Conservation (phyloP, 1,139 yeast genomes). For the Yamadazyma jaroonii region DNA sequence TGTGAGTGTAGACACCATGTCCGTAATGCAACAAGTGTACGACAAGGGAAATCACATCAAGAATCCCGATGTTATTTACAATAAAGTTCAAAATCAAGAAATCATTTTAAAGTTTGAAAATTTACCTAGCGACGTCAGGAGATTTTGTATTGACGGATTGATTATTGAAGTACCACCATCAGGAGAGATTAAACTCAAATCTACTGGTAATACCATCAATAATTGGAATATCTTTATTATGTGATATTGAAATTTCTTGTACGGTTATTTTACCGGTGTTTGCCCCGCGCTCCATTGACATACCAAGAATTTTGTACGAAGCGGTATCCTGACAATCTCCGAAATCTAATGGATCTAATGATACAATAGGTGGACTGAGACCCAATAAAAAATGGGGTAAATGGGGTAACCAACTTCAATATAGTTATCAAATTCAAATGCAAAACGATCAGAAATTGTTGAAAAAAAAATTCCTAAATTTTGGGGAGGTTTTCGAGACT, state of each 20-base stretch:
- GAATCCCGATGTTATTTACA: slow-evolving; percentile 44
- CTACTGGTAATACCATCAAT: slow-evolving; percentile 17
- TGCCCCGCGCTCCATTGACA: neutral
- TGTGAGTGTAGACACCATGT: slow-evolving; percentile 43
- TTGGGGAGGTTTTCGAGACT: too few species aligned
- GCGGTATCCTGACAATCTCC: too few species aligned
- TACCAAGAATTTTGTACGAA: neutral
- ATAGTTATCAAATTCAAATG: too few species aligned
- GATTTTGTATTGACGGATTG: slow-evolving; percentile 58
- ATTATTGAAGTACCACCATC: slow-evolving; percentile 29
- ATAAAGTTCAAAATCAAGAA: slow-evolving; percentile 25
- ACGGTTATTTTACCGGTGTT: neutral
- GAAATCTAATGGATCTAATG: too few species aligned
- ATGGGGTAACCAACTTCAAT: too few species aligned
- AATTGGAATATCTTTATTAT: slow-evolving; percentile 20
- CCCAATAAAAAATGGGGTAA: too few species aligned
- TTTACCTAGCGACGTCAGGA: slow-evolving; percentile 19
- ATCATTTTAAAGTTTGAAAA: slow-evolving; percentile 25
- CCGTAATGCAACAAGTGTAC: slow-evolving; percentile 60
- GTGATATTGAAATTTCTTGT: neutral
- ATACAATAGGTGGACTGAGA: too few species aligned
- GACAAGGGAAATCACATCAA: slow-evolving; percentile 35
- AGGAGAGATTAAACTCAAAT: slow-evolving; percentile 14
- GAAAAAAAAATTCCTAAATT: too few species aligned
- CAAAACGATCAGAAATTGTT: too few species aligned